Evolutionary conservation across 2,329 filamentous ascomycete genomes (phyloP), one percentile per base, ranked within the genome.

Genomic region (Bretziella fagacearum): DNA sequence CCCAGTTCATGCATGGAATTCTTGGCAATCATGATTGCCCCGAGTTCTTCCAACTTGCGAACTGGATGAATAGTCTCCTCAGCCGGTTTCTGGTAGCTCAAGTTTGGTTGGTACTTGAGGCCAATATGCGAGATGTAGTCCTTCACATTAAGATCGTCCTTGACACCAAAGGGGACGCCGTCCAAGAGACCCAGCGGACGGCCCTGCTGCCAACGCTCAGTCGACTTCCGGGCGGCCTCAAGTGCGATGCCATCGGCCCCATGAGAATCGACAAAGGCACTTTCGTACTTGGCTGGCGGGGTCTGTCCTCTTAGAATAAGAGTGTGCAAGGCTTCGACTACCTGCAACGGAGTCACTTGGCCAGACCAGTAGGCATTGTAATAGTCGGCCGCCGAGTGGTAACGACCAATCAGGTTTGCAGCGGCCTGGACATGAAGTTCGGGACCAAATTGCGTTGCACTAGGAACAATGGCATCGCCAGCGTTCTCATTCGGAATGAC

Each of bases 1-100:
- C 84, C 85, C 32, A 87, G 60, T 62, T 85, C 84, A 60, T 85
- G 83, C 81, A 86, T 91, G 44, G 71, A 79, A 51, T 78, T 74
- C 64, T 84, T 87, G 17, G 79, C 85, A 48, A 87, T 65, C 44
- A 85, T 66, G 18, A 93, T 65, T 2, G 80, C 84, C 1, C 85
- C 85, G 1, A 77, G 78, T 50, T 84, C 79, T 56, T 81, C 71
- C 60, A 84, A 72, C 63, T 77, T 76, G 58, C 66, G 65, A 4
- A 84, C 74, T 49, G 81, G 82, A 79, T 81, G 87, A 3, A 68
- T 70, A 0, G 82, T 83, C 51, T 68, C 62, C 57, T 56, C 66
- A 53, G 57, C 66, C 52, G 70, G 63, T 46, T 54, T 69, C 71
- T 69, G 74, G 53, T 61, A 67, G 2, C 63, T 60, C 32, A 66